Evolutionary conservation across 345 rosid species (phyloP).

Genomic region (Eucalyptus tenuipes): DNA sequence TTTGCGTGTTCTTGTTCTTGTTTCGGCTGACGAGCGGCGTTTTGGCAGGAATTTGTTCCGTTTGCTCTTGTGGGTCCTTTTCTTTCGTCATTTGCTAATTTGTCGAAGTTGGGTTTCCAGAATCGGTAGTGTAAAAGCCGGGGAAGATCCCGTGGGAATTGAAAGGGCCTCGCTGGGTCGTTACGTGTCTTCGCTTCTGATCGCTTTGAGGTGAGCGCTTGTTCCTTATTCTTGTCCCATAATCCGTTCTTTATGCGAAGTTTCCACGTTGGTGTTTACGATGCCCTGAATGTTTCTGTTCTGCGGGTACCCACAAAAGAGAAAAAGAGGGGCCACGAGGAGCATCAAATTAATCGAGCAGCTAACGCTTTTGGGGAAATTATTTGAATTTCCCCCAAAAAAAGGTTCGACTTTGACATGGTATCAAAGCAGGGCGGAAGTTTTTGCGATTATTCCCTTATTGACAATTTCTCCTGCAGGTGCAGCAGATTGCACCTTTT

Average conservation of each 20-base stretch:
- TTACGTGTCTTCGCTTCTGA: neutral
- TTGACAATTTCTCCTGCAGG: neutral
- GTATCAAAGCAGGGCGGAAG: neutral
- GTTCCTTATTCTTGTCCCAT: neutral
- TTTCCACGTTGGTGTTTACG: neutral
- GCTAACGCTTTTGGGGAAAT: neutral
- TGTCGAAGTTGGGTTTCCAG: neutral
- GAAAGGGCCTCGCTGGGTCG: neutral
- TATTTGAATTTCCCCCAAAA: neutral
- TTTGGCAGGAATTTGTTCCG: neutral
- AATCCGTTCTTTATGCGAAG: neutral
- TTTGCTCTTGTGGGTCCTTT: neutral
- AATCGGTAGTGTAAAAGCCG: neutral
- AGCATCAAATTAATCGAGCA: neutral
- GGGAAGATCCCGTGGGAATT: neutral
- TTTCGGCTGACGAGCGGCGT: neutral
- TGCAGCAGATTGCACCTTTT: neutral
- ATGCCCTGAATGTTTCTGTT: neutral
- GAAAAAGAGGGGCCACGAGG: neutral
- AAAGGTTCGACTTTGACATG: neutral
- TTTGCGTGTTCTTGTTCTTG: neutral
- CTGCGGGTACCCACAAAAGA: neutral
- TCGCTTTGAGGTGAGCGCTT: neutral
- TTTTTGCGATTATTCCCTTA: neutral
- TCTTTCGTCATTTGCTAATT: neutral